Conservation (phyloP, 768 basidiomycete species). For the Mycena metata region DNA sequence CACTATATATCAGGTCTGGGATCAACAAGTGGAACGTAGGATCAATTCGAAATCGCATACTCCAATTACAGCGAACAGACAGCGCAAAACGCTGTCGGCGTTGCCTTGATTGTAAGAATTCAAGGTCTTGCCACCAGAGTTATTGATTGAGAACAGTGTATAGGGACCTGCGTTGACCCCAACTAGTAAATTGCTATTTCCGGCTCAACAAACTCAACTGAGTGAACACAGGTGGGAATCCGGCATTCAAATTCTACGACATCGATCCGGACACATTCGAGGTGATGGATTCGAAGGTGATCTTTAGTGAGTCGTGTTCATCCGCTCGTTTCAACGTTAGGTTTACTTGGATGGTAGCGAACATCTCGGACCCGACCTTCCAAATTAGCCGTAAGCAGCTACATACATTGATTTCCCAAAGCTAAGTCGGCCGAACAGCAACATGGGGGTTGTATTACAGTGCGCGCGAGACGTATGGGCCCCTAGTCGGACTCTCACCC, state of each 20-base stretch:
- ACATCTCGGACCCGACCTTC: slow-evolving; percentile 45
- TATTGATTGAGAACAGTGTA: slow-evolving; percentile 11
- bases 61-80: slow-evolving; percentile 51
- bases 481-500: slow-evolving; percentile 43
- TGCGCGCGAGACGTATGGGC: slow-evolving; percentile 51
- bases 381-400: slow-evolving; percentile 37
- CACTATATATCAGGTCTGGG: too few species aligned
- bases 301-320: slow-evolving; percentile 45
- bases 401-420: not conserved
- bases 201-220: not conserved
- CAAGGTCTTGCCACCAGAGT: too few species aligned
- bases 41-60: slow-evolving; percentile 59
- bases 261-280: slow-evolving; percentile 59
- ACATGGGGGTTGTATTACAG: slow-evolving; percentile 33
- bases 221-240: slow-evolving; percentile 49
- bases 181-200: slow-evolving; percentile 44
- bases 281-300: slow-evolving; percentile 52
- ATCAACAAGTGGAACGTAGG: slow-evolving; percentile 34
- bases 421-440: not conserved
- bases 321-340: too few species aligned
- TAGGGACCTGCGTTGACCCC: slow-evolving; percentile 55
- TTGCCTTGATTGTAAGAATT: slow-evolving; percentile 45
- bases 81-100: slow-evolving; percentile 47
- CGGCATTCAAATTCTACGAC: slow-evolving; percentile 56
- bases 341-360: slow-evolving; percentile 34